These are phyloP conservation scores for Coniochaeta pulveracea DNA, from an alignment of 2,329 filamentous ascomycete species.

Conservation along the genomic window DNA sequence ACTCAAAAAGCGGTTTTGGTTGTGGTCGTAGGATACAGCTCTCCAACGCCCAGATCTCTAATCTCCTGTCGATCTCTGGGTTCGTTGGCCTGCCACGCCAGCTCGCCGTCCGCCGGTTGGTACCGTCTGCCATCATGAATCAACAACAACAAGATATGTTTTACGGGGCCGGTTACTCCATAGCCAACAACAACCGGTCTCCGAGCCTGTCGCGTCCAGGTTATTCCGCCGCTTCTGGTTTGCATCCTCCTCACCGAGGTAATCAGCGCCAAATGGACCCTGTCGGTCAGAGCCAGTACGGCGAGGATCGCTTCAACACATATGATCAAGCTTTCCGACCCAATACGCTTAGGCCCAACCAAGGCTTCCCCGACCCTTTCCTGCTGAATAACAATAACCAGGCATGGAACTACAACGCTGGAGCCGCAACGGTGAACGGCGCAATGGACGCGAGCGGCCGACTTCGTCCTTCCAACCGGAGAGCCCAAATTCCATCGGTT, in stretches of 20 bases:
- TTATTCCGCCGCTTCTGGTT: slow-evolving; percentile 43
- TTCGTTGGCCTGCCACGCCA: background rate
- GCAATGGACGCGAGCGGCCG: slow-evolving; percentile 56
- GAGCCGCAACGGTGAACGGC: slow-evolving; percentile 50
- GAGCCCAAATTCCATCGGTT: slow-evolving; percentile 7
- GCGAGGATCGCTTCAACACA: slow-evolving; percentile 52
- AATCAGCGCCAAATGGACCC: slow-evolving; percentile 69
- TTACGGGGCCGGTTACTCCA: slow-evolving; percentile 57
- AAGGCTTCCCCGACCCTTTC: slow-evolving; percentile 23
- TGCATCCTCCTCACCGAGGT: slow-evolving; percentile 47
- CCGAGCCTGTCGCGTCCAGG: slow-evolving; percentile 59
- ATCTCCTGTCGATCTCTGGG: background rate
- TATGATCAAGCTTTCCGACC: slow-evolving; percentile 46
- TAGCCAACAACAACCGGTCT: slow-evolving; percentile 46
- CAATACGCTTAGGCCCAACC: slow-evolving; percentile 24
- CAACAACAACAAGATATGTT: slow-evolving; percentile 52
- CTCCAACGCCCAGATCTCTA: too few relatives aligned
- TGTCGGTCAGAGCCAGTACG: slow-evolving; percentile 55
- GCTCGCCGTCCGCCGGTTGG: slow-evolving; percentile 9
- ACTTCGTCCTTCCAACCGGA: slow-evolving; percentile 59
- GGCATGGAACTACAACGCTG: slow-evolving; percentile 64
- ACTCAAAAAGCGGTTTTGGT: background rate
- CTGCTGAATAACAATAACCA: slow-evolving; percentile 61
- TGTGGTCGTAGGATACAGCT: too few relatives aligned
- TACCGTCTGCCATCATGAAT: slow-evolving; percentile 24